Evolutionary conservation across 2,329 filamentous ascomycete species (phyloP), one percentile per base, ranked within the genome.

Genomic region (Alternaria postmessia): DNA sequence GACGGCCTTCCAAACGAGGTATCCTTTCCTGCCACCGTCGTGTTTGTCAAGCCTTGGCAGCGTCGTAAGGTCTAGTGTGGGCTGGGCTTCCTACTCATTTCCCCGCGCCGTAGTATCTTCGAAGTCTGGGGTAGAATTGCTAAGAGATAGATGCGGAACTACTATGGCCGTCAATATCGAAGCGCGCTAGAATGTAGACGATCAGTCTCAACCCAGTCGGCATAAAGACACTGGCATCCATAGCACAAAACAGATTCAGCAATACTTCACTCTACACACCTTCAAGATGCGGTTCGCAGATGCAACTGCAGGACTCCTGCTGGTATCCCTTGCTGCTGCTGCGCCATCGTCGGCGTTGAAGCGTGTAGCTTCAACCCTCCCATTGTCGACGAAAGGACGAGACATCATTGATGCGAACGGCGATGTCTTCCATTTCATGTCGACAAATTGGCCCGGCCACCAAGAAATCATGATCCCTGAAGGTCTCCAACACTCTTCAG

Each of bases 401-500:
- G 73, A 77, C 42, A 75, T 81, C 20, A 34, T 79, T 24, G 74
- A 79, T 51, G 70, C 61, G n/a, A 73, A 73, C 51, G 74, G 75
- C 36, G 60, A 76, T 34, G 65, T 75, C 2, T 76, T 81, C 62
- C 66, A 75, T 24, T 80, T 85, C 56, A 86, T 84, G 4, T 87
- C 87, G 0, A 82, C 82, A 12, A 89, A 89, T 66, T 89, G 87
- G 87, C 86, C 87, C 0, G 87, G 86, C 0, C 83, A 85, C 16
- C 83, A 82, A 44, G 86, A 88, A 44, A 82, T 84, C n/a, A 89
- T 89, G 87, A 81, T 89, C 0, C 87, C 87, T 0, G 87, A 90
- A 64, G 88, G 88, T 4, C 80, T 89, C 3, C 86, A 88, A 70
- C 88, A 88, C 73, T 83, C 84, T 36, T 88, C 87, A 0, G 81